Percentiles rank a stretch among this genome's conserved stretches.
Conservation (phyloP, 2,329 filamentous ascomycete species). For the Apiospora arundinis region DNA sequence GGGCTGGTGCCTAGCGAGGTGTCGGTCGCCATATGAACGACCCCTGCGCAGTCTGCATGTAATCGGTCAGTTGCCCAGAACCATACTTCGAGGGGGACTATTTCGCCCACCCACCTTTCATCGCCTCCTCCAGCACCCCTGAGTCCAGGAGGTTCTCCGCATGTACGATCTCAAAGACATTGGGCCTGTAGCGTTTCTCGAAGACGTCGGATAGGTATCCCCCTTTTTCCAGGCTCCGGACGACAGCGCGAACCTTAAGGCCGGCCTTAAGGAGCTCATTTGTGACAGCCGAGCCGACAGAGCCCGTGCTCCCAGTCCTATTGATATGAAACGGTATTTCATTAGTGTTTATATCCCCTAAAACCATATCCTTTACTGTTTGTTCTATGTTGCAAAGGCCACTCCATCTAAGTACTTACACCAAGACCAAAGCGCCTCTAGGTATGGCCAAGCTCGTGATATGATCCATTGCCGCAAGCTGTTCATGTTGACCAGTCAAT, state of each 20-base stretch:
- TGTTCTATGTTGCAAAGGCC: too few relatives aligned
- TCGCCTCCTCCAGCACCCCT: neutral
- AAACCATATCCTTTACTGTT: neutral
- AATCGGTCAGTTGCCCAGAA: too few relatives aligned
- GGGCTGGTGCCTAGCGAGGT: neutral
- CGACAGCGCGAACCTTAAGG: neutral
- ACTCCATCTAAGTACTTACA: neutral
- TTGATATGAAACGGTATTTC: too few relatives aligned
- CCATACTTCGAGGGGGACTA: too few relatives aligned
- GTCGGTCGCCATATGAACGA: neutral
- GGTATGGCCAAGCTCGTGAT: neutral
- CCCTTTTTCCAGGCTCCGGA: slow-evolving; percentile 6
- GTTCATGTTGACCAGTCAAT: too few relatives aligned
- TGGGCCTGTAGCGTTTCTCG: neutral
- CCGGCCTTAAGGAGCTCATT: neutral
- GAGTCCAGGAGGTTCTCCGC: neutral
- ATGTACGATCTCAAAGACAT: neutral
- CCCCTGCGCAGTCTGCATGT: neutral
- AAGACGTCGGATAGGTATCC: neutral
- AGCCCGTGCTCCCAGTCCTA: neutral
- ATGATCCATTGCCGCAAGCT: neutral
- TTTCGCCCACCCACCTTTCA: neutral
- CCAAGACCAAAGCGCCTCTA: neutral
- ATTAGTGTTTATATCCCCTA: too few relatives aligned
- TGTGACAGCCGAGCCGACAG: neutral